These are phyloP conservation scores for Elongisporangium undulatum DNA, from an alignment of 352 stramenopile species.

Conservation along the genomic window DNA sequence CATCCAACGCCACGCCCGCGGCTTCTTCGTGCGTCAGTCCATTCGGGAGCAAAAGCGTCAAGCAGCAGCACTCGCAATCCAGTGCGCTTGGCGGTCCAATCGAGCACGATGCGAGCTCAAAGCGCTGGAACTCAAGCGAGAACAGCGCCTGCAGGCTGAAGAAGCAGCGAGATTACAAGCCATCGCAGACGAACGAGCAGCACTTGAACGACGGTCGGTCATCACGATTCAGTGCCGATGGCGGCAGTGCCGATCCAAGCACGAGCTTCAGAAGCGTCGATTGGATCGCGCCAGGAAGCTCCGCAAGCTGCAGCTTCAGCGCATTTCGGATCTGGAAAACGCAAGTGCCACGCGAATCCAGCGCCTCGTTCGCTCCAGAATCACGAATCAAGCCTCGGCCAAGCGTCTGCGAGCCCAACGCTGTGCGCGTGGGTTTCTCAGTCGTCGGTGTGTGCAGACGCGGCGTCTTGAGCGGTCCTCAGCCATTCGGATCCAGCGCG, in stretches of 20 bases:
- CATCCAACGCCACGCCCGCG: slow-evolving; percentile 35
- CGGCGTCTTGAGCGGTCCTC: slow-evolving; percentile 22
- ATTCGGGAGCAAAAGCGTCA: slow-evolving; percentile 10
- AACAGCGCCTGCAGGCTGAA: slow-evolving; percentile 7
- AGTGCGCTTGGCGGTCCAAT: slow-evolving; percentile 27
- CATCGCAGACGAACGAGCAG: slow-evolving; percentile 13
- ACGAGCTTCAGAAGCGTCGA: slow-evolving; percentile 12
- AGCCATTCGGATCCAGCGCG: slow-evolving; percentile 39
- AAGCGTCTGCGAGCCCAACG: slow-evolving; percentile 26
- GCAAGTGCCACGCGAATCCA: slow-evolving; percentile 33
- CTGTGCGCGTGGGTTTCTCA: slow-evolving; percentile 33
- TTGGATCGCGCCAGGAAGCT: slow-evolving; percentile 11
- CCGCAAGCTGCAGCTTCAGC: slow-evolving; percentile 9
- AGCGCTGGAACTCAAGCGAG: slow-evolving; percentile 6
- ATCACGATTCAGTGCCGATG: slow-evolving; percentile 25
- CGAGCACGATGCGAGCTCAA: slow-evolving; percentile 13
- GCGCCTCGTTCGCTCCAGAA: slow-evolving; percentile 20
- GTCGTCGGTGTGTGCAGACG: slow-evolving; percentile 14
- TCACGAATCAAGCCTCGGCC: slow-evolving; percentile 6
- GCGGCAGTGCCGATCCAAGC: slow-evolving; percentile 15
- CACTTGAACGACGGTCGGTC: slow-evolving; percentile 16
- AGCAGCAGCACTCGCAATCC: slow-evolving; percentile 17
- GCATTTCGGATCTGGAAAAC: slow-evolving; percentile 12
- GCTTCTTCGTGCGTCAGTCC: slow-evolving; percentile 17
- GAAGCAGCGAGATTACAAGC: slow-evolving; percentile 3